Evolutionary conservation across 352 stramenopile species (phyloP).

Genomic region (Globisporangium camurandrum): DNA sequence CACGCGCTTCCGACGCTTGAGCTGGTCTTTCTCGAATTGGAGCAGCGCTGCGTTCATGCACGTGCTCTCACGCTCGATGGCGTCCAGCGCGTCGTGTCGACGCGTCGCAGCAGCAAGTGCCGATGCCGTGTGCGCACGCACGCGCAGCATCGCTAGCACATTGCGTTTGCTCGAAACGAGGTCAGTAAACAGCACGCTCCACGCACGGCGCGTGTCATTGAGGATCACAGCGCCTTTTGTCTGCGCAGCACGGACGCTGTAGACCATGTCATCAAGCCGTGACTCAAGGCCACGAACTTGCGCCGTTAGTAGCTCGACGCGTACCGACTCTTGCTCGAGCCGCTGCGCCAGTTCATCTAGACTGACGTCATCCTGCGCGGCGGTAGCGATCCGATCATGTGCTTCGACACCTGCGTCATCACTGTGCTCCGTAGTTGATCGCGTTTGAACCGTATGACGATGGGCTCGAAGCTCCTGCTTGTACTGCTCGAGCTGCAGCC

Average conservation of each 20-base stretch:
- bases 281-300: slow-evolving; percentile 16
- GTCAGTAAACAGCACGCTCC: slow-evolving; percentile 21
- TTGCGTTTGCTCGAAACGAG: slow-evolving; percentile 18
- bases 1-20: slow-evolving; percentile 23
- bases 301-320: slow-evolving; percentile 18
- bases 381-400: not conserved
- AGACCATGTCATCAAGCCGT: slow-evolving; percentile 24
- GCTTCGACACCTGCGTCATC: not conserved
- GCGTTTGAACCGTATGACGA: no score
- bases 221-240: slow-evolving; percentile 28
- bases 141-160: slow-evolving; percentile 4
- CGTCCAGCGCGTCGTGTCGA: not conserved
- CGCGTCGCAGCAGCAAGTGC: slow-evolving; percentile 11
- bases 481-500: slow-evolving; percentile 5
- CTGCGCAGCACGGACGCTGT: slow-evolving; percentile 20
- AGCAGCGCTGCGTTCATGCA: slow-evolving; percentile 14
- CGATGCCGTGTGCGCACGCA: slow-evolving; percentile 13
- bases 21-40: slow-evolving; percentile 25
- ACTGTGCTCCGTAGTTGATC: not conserved
- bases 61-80: slow-evolving; percentile 13
- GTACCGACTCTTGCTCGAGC: slow-evolving; percentile 17
- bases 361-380: not conserved
- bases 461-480: not conserved
- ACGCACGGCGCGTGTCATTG: slow-evolving; percentile 27
- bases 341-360: slow-evolving; percentile 8